Evolutionary conservation across 352 stramenopile genomes (phyloP), one percentile per base, ranked within the genome.

Genomic region (Saprolegnia diclina): DNA sequence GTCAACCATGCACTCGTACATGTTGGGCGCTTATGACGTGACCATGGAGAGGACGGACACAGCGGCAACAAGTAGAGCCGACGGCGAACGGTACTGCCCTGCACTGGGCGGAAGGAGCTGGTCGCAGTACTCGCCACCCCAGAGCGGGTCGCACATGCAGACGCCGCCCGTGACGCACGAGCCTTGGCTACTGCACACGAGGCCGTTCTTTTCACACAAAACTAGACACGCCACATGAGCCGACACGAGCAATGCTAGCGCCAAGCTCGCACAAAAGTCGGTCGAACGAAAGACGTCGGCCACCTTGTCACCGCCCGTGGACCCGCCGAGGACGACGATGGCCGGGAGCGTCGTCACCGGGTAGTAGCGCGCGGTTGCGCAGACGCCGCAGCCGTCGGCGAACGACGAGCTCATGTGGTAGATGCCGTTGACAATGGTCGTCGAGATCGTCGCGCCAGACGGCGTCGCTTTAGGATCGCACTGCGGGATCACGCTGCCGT

Each of bases 281-380:
- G 71, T 77, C 72, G 75, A 88, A 48, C 52, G 69, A 64, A 90
- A 92, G 11, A 91, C 80, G 68, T 92, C 81, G 69, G 88, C 87
- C 21, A 88, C 79, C 55, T 92, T 92, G 56, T 92, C 79, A 48
- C 79, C 48, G 24, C 81, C 83, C 9, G 86, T 73, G 62, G 89
- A 91, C 35, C 85, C 85, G 5, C 79, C 83, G n/a, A 92, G 76
- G 16, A 91, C 59, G 35, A 86, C 72, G 37, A 92, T 75, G 50
- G 76, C 74, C 14, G 85, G 85, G 5, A 91, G 76, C 0, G 22
- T 73, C n/a, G 79, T 86, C 48, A 71, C 73, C 64, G 84, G 87
- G 40, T 82, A 67, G 63, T 89, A 91, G 16, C 82, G 77, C 48
- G 77, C 73, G 0, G 76, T 72, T 24, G 50, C 42, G 67, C 83